Percentiles rank a stretch among this genome's conserved stretches.
Evolutionary conservation across 371 early-diverging fungal species (phyloP).

Genomic region (Mucor irregularis): DNA sequence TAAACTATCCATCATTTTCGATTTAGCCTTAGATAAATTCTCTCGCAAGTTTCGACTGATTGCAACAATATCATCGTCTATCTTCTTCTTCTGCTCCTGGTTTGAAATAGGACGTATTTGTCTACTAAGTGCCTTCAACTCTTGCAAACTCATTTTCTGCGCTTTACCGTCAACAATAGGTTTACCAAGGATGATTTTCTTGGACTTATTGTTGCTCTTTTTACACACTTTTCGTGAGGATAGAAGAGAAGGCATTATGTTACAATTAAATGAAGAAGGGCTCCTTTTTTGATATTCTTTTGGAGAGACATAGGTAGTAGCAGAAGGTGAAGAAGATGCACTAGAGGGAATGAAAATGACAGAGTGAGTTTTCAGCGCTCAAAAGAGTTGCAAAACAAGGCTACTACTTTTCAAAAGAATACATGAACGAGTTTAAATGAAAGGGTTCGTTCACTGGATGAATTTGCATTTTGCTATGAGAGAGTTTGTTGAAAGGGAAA

Average conservation of each 20-base stretch:
- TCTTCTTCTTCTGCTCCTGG: no score
- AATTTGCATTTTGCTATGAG: not conserved
- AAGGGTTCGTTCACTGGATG: constrained; percentile 6
- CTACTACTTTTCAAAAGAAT: not conserved
- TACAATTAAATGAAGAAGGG: no score
- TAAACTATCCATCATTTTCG: constrained; percentile 20
- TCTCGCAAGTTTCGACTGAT: constrained; percentile 18
- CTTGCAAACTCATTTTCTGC: constrained; percentile 23
- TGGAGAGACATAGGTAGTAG: constrained; percentile 7
- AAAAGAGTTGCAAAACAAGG: no score
- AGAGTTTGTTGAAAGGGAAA: not conserved
- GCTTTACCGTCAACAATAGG: constrained; percentile 6
- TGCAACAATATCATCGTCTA: constrained; percentile 4
- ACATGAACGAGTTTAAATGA: constrained; percentile 11
- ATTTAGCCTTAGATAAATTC: constrained; percentile 18
- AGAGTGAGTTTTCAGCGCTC: no score
- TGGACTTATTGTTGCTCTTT: not conserved
- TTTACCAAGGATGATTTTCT: constrained; percentile 18
- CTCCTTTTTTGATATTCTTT: constrained; percentile 10
- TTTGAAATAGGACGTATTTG: constrained; percentile 11
- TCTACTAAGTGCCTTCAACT: constrained; percentile 24
- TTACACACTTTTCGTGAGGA: not conserved
- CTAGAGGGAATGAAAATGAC: no score
- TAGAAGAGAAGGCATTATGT: not conserved
- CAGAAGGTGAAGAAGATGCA: not conserved